Evolutionary conservation across 495 filamentous ascomycete genomes (phyloP).

Genomic region (Xylaria sp.): DNA sequence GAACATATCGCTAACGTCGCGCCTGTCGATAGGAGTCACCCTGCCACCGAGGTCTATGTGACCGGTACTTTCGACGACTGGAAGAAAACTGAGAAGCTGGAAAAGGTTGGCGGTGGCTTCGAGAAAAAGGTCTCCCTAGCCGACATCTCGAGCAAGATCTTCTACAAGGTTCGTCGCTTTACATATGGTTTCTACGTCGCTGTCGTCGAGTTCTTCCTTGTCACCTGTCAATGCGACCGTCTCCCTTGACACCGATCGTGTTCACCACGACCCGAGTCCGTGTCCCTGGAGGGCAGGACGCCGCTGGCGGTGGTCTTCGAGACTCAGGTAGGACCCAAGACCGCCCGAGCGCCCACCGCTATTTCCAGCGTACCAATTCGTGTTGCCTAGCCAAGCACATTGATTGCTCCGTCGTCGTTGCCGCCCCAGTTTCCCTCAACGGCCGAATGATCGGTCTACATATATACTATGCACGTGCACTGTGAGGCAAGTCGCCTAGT

Average conservation of each 20-base stretch:
- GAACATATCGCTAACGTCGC: constrained; percentile 18
- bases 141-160: constrained; percentile 67
- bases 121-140: constrained; percentile 79
- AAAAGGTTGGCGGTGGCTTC: constrained; percentile 72
- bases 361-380: neutral
- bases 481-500: constrained; percentile 18
- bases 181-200: constrained; percentile 28
- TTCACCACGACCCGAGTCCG: neutral
- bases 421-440: neutral
- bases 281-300: neutral
- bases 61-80: constrained; percentile 97
- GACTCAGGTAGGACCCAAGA: neutral
- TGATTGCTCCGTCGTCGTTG: constrained; percentile 3
- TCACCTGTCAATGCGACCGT: neutral
- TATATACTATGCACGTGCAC: constrained; percentile 3
- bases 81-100: constrained; percentile 81
- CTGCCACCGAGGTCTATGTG: constrained; percentile 86
- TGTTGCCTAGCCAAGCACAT: neutral
- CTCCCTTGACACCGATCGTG: neutral
- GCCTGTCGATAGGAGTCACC: constrained; percentile 65
- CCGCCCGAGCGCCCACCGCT: constrained; percentile 2
- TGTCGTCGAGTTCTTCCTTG: constrained; percentile 1
- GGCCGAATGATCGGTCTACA: neutral
- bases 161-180: constrained; percentile 75
- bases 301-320: neutral